Percentiles rank a stretch among this genome's conserved stretches.
Evolutionary conservation across 768 basidiomycete species (phyloP).

Genomic region (Termitomyces eurrhizus): DNA sequence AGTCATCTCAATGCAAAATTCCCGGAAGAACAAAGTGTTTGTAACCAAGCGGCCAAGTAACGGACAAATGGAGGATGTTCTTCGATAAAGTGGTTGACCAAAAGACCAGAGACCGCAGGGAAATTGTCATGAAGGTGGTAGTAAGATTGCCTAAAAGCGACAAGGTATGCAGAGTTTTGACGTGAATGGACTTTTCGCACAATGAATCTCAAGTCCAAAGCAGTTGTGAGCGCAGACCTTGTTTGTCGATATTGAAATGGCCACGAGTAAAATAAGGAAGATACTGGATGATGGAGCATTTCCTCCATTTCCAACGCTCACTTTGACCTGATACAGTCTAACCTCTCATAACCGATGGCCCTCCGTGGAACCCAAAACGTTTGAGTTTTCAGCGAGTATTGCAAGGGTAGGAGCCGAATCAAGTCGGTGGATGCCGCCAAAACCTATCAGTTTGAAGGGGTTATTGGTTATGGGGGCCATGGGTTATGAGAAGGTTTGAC

Average conservation of each 20-base stretch:
- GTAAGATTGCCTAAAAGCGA: slow-evolving; percentile 30
- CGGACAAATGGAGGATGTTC: no score
- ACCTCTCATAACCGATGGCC: slow-evolving; percentile 4
- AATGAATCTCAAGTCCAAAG: slow-evolving; percentile 21
- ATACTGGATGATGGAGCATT: slow-evolving; percentile 51
- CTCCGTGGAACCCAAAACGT: no score
- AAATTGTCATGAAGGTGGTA: no score
- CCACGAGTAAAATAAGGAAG: slow-evolving; percentile 48
- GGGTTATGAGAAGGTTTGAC: no score
- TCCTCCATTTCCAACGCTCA: slow-evolving; percentile 38
- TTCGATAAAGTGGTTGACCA: no score
- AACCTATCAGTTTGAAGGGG: no score
- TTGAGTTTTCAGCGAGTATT: slow-evolving; percentile 19
- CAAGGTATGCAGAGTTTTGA: not conserved
- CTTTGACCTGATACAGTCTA: slow-evolving; percentile 50
- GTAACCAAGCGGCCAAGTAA: no score
- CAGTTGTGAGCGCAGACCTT: slow-evolving; percentile 58
- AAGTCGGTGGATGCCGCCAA: no score
- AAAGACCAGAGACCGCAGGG: slow-evolving; percentile 14
- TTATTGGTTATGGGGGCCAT: no score
- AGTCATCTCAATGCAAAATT: no score
- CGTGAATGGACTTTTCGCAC: slow-evolving; percentile 15
- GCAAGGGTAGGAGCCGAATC: no score
- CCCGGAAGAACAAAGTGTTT: no score
- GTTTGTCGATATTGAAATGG: not conserved